A percentile compares a stretch with the other conserved stretches of the same genome.
These are phyloP conservation scores for Fonsecaea nubica DNA, from an alignment of 2,329 filamentous ascomycete species.

Conservation along the genomic window DNA sequence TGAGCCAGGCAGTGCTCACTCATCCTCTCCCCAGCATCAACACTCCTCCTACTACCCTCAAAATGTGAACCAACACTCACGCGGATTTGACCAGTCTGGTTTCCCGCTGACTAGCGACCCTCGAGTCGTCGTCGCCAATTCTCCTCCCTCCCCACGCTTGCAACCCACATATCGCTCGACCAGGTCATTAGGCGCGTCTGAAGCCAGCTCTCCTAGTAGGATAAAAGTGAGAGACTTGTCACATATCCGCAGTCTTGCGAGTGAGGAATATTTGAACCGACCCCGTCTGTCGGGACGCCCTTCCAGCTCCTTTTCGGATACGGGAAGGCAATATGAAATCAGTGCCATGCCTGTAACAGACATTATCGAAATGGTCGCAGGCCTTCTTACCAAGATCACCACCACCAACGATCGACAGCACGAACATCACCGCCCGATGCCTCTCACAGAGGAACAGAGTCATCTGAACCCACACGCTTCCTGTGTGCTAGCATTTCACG, in stretches of 20 bases:
- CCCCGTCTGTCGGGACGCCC: constrained; percentile 54
- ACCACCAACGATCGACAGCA: constrained; percentile 95
- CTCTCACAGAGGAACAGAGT: constrained; percentile 64
- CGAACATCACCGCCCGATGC: constrained; percentile 80
- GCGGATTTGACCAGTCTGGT: constrained; percentile 41
- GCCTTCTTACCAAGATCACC: constrained; percentile 94
- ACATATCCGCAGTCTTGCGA: constrained; percentile 88
- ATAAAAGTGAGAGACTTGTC: constrained; percentile 87
- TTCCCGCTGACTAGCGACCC: constrained; percentile 43
- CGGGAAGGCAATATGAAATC: constrained; percentile 80
- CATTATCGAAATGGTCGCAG: constrained; percentile 98
- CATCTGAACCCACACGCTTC: constrained; percentile 69
- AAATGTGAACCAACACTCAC: constrained; percentile 36
- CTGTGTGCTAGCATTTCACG: constrained; percentile 91
- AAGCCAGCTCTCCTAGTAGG: constrained; percentile 59
- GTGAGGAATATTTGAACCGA: constrained; percentile 71
- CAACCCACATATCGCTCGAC: constrained; percentile 55
- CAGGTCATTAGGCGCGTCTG: constrained; percentile 51
- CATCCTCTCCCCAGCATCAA: constrained; percentile 23
- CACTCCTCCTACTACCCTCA: constrained; percentile 27
- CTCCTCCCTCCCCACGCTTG: constrained; percentile 55
- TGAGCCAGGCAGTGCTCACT: constrained; percentile 17
- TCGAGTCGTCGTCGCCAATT: constrained; percentile 44
- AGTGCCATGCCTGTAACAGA: constrained; percentile 96
- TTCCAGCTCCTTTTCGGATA: constrained; percentile 56